Conservation (phyloP, 805 yeast species). For the Candida chauliodis region DNA sequence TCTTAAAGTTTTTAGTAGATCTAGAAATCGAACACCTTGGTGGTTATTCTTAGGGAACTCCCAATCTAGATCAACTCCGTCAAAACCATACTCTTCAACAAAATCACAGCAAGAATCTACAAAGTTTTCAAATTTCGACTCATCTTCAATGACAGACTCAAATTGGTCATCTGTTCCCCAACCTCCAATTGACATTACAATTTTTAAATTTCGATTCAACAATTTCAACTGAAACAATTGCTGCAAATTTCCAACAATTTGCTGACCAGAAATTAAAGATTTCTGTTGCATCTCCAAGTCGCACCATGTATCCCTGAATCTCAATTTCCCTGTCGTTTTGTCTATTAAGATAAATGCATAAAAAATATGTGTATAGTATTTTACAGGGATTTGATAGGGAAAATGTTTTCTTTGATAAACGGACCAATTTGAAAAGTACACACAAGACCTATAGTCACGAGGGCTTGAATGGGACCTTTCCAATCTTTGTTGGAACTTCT, state of each 20-base stretch:
- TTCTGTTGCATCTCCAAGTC: constrained; percentile 47
- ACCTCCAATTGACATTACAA: constrained; percentile 83
- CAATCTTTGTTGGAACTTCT: constrained; percentile 6
- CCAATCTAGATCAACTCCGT: constrained; percentile 95
- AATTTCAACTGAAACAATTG: constrained; percentile 47
- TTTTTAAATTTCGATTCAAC: constrained; percentile 40
- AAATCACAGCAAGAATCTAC: constrained; percentile 45
- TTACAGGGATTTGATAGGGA: constrained; percentile 61
- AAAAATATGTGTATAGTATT: constrained; percentile 59
- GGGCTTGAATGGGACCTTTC: neutral
- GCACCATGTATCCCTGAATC: constrained; percentile 61
- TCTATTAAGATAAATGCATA: constrained; percentile 74
- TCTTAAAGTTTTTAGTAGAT: constrained; percentile 8
- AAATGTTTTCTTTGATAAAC: constrained; percentile 41
- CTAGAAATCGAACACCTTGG: constrained; percentile 45
- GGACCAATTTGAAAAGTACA: constrained; percentile 54
- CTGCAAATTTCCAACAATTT: constrained; percentile 44
- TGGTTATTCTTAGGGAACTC: constrained; percentile 64
- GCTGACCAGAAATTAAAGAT: constrained; percentile 14
- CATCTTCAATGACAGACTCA: constrained; percentile 22
- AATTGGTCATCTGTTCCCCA: constrained; percentile 50
- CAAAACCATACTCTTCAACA: constrained; percentile 60
- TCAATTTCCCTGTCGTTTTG: constrained; percentile 48
- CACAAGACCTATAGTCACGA: constrained; percentile 18
- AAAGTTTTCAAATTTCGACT: constrained; percentile 39